These are phyloP conservation scores for Solanum tarapatanum DNA, from an alignment of 257 asterid genomes.

Conservation along the genomic window DNA sequence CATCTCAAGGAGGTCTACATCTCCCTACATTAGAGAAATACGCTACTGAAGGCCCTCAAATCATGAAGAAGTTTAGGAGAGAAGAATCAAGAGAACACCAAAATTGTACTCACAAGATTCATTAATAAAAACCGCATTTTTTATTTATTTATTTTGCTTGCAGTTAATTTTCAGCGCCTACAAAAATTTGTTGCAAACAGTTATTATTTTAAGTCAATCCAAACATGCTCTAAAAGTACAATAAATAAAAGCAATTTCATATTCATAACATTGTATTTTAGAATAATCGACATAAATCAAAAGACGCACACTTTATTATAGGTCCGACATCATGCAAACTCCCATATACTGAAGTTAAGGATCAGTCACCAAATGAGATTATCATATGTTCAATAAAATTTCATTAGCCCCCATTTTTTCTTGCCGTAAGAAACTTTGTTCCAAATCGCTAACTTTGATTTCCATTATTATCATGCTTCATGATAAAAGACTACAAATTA, in stretches of 20 bases:
- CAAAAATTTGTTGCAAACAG: too few species aligned
- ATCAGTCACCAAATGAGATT: not conserved
- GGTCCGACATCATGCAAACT: not conserved
- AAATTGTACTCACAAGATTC: too few species aligned
- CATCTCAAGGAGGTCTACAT: too few species aligned
- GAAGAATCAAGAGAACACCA: too few species aligned
- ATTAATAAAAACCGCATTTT: too few species aligned
- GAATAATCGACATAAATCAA: not conserved
- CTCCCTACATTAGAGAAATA: too few species aligned
- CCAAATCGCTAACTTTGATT: not conserved
- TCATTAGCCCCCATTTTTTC: not conserved
- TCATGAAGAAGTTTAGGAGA: too few species aligned
- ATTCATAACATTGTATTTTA: not conserved
- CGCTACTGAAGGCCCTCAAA: too few species aligned
- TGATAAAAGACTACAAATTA: not conserved
- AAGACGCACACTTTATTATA: not conserved
- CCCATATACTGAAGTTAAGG: not conserved
- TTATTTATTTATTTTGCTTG: too few species aligned
- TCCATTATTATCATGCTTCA: not conserved
- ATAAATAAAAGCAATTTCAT: too few species aligned
- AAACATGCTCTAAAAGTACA: not conserved
- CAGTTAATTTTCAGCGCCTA: too few species aligned
- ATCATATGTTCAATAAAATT: not conserved
- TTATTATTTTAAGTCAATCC: too few species aligned
- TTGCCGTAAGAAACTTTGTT: not conserved